phyloP scores from a whole-genome alignment of 495 filamentous ascomycete genomes.

The Neurospora hispaniola region DNA sequence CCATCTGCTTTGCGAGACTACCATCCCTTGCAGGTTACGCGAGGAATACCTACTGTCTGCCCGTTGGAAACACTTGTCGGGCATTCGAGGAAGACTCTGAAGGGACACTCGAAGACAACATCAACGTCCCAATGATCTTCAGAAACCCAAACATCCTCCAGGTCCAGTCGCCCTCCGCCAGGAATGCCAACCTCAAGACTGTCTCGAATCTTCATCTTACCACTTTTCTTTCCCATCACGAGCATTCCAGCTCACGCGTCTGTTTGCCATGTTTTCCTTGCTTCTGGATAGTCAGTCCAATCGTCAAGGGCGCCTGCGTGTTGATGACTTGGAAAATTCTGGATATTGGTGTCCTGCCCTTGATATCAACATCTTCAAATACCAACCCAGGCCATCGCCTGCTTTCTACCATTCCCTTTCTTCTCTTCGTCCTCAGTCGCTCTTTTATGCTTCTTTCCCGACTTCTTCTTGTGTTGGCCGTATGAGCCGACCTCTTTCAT shows the following conservation, averaged over 20 bases:
- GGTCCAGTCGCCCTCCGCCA: not conserved
- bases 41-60: too few species aligned
- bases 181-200: not conserved
- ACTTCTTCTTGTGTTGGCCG: not conserved
- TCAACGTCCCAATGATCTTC: not conserved
- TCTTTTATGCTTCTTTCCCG: not conserved
- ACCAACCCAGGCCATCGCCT: not conserved
- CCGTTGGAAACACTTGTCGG: not conserved
- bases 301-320: not conserved
- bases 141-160: not conserved
- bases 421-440: not conserved
- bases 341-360: not conserved
- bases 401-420: not conserved
- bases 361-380: constrained; percentile 1
- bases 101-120: not conserved
- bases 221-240: not conserved
- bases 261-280: not conserved
- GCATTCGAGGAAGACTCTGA: not conserved
- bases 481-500: constrained; percentile 1
- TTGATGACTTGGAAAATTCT: not conserved
- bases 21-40: not conserved
- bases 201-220: constrained; percentile 2
- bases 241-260: not conserved
- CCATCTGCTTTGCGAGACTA: not conserved
- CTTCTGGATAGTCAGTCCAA: not conserved